Conservation (phyloP, 108 stramenopile genomes). For the Skeletonema menzelii region DNA sequence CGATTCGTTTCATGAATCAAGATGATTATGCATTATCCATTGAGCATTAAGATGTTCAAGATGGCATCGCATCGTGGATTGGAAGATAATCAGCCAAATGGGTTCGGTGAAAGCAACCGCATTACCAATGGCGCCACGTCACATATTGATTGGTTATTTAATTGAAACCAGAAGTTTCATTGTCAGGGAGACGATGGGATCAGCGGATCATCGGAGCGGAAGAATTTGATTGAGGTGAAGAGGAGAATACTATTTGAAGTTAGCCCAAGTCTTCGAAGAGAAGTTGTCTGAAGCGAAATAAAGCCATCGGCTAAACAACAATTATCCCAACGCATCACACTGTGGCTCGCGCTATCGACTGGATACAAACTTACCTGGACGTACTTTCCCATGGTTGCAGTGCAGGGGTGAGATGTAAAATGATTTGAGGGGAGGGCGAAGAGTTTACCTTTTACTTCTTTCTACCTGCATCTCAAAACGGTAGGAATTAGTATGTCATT, state of each 20-base stretch:
- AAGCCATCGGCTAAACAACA: no score
- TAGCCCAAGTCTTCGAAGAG: background rate
- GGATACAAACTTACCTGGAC: conserved; percentile 74
- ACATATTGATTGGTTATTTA: conserved; percentile 4
- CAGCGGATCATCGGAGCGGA: background rate
- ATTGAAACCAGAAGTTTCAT: conserved; percentile 1
- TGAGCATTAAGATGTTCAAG: conserved; percentile 23
- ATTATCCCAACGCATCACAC: no score
- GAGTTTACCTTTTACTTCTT: background rate
- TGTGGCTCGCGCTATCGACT: background rate
- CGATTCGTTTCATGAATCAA: conserved; percentile 29
- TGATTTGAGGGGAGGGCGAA: background rate
- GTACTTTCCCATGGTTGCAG: conserved; percentile 87
- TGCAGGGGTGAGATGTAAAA: background rate
- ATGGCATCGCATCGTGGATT: conserved; percentile 45
- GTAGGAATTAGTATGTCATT: no score
- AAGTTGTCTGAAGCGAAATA: no score
- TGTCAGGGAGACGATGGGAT: background rate
- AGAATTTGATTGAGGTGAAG: conserved; percentile 6
- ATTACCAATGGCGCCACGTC: conserved; percentile 12
- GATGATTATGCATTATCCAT: conserved; percentile 49
- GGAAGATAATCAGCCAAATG: background rate
- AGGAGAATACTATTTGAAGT: conserved; percentile 11
- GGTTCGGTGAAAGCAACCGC: background rate
- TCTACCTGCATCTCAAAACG: background rate